Percentiles rank a stretch among this genome's conserved stretches.
phyloP scores from a whole-genome alignment of 1,139 yeast genomes.

The Suzukiozyma palmioleophila region DNA sequence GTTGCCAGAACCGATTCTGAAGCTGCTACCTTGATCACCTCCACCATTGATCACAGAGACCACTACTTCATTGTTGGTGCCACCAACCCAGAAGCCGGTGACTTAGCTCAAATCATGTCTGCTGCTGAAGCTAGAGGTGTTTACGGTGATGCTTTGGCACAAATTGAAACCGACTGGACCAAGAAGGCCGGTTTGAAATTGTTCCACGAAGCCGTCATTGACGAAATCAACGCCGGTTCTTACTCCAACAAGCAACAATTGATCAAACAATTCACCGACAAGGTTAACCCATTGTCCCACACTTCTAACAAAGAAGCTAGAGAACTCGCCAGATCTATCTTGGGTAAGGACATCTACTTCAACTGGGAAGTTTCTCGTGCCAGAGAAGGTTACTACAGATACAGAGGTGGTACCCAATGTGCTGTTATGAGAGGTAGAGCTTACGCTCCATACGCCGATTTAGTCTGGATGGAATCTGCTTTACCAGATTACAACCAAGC shows the following conservation, averaged over 20 bases:
- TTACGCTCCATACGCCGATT: conserved; percentile 90
- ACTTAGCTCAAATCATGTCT: conserved; percentile 74
- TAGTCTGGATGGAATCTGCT: conserved; percentile 99
- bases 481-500: conserved; percentile 94
- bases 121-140: conserved; percentile 76
- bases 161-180: conserved; percentile 81
- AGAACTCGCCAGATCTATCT: conserved; percentile 65
- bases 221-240: conserved; percentile 64
- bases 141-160: conserved; percentile 64
- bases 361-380: conserved; percentile 97
- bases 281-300: conserved; percentile 71
- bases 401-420: conserved; percentile 95
- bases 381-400: conserved; percentile 96
- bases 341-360: conserved; percentile 83
- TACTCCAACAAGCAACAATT: conserved; percentile 62
- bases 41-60: conserved; percentile 92
- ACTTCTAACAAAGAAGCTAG: conserved; percentile 81
- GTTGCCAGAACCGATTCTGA: conserved; percentile 97
- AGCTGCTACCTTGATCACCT: conserved; percentile 91
- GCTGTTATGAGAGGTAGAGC: conserved; percentile 97
- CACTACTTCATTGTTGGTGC: conserved; percentile 90
- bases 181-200: conserved; percentile 79
- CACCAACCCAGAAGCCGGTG: conserved; percentile 75
- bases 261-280: conserved; percentile 60
- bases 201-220: conserved; percentile 89